A percentile compares a stretch with the other conserved stretches of the same genome.
Evolutionary conservation across 2,329 filamentous ascomycete species (phyloP).

Genomic region (Fusarium sp.): DNA sequence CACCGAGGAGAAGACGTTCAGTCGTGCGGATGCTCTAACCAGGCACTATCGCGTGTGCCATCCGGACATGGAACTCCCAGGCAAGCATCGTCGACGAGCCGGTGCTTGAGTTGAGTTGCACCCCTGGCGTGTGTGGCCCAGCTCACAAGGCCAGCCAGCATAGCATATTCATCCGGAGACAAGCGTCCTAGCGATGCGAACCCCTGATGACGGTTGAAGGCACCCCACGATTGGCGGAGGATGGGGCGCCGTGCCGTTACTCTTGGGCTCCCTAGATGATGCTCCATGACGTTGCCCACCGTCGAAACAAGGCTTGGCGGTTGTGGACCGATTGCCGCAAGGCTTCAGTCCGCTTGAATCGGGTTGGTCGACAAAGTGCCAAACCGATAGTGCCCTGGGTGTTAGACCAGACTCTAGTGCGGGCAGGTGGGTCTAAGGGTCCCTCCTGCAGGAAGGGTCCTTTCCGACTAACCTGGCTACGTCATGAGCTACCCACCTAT

Average conservation of each 20-base stretch:
- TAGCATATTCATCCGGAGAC: background rate
- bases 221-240: conserved; percentile 1
- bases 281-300: conserved; percentile 45
- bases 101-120: conserved; percentile 28
- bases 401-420: background rate
- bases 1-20: conserved; percentile 97
- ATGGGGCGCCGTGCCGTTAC: conserved; percentile 9
- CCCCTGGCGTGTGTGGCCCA: background rate
- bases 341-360: conserved; percentile 25
- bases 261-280: conserved; percentile 37
- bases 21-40: conserved; percentile 92
- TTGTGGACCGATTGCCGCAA: conserved; percentile 31
- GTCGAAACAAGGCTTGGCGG: conserved; percentile 37
- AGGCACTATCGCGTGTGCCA: conserved; percentile 95
- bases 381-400: conserved; percentile 22
- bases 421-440: conserved; percentile 46
- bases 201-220: background rate
- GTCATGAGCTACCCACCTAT: conserved; percentile 18
- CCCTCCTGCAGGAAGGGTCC: conserved; percentile 49
- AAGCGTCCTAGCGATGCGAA: background rate
- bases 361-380: conserved; percentile 25
- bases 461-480: conserved; percentile 22
- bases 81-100: conserved; percentile 35
- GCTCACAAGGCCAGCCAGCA: background rate
- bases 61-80: conserved; percentile 58